Evolutionary conservation across 805 yeast species (phyloP), one percentile per base, ranked within the genome.

Genomic region (Ogataea zsoltii): DNA sequence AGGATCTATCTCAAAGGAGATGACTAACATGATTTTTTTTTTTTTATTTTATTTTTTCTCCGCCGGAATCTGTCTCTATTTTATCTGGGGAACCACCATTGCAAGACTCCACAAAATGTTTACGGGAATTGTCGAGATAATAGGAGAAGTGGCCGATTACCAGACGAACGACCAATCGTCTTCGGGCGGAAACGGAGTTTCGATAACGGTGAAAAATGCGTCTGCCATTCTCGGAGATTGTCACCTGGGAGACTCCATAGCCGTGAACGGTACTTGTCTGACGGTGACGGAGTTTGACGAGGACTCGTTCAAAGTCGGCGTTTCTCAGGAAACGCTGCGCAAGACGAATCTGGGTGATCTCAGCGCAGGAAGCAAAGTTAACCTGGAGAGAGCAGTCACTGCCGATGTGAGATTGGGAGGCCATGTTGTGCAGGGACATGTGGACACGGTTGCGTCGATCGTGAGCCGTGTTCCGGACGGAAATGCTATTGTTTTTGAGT

Each of bases 401-500:
- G 74, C 71, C 12, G 88, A 87, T 42, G 88, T 82, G 6, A 74
- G 99, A 51, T 80, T 91, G 58, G 99, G 99, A 18, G 99, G 99
- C 0, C 99, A 94, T 66, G 80, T 92, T 52, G 99, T 94, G 2
- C 99, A 94, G 60, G 99, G 99, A 5, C 99, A 94, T 69, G 89
- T 94, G 23, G 99, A 94, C 63, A 88, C 97, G 0, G 75, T 84
- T 29, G 97, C 97, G 2, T 65, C 63, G 29, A 84, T 92, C 32
- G 74, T 76, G 1, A 63, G 67, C 0, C 73, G 67, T 21, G 66
- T 53, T 9, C 68, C 77, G 1, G 97, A 91, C 59, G 85, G 82
- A 1, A 88, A 89, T 63, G 83, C 98, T 1, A 70, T 89, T 28
- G 73, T 83, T 3, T 85, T 82, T 63, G 85, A 88, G 3, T 91